Evolutionary conservation across 352 stramenopile genomes (phyloP).

Genomic region (Globisporangium camurandrum): DNA sequence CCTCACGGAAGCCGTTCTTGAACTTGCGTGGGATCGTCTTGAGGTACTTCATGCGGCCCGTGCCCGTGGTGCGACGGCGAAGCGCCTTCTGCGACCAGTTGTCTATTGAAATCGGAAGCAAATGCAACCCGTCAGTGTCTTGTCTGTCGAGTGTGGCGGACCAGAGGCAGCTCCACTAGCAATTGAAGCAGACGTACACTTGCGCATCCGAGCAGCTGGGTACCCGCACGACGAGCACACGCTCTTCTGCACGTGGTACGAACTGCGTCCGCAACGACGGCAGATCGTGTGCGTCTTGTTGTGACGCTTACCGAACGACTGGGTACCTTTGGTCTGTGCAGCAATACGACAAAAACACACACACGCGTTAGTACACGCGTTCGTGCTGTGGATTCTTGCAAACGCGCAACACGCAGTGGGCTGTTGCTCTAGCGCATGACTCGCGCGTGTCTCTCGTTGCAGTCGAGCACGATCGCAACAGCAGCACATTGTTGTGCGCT

Average conservation of each 20-base stretch:
- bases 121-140: slow-evolving; percentile 2
- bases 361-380: slow-evolving; percentile 1
- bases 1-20: slow-evolving; percentile 99
- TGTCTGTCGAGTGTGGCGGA: too few species aligned
- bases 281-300: slow-evolving; percentile 99
- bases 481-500: too few species aligned
- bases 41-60: slow-evolving; percentile 97
- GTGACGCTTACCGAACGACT: slow-evolving; percentile 99
- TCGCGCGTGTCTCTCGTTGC: neutral
- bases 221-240: slow-evolving; percentile 98
- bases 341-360: too few species aligned
- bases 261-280: slow-evolving; percentile 97
- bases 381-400: neutral
- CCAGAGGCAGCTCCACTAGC: too few species aligned
- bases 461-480: neutral
- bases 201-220: slow-evolving; percentile 96
- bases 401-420: too few species aligned
- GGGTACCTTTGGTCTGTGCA: slow-evolving; percentile 98
- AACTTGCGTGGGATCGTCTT: slow-evolving; percentile 97
- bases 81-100: slow-evolving; percentile 98
- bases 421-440: neutral
- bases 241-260: slow-evolving; percentile 99
- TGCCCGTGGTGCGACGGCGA: slow-evolving; percentile 93
- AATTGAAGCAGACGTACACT: slow-evolving; percentile 73
- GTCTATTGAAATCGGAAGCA: slow-evolving; percentile 48